Base-by-base conservation (phyloP, 2,329 filamentous ascomycete genomes). In the Dendryphion nanum region DNA sequence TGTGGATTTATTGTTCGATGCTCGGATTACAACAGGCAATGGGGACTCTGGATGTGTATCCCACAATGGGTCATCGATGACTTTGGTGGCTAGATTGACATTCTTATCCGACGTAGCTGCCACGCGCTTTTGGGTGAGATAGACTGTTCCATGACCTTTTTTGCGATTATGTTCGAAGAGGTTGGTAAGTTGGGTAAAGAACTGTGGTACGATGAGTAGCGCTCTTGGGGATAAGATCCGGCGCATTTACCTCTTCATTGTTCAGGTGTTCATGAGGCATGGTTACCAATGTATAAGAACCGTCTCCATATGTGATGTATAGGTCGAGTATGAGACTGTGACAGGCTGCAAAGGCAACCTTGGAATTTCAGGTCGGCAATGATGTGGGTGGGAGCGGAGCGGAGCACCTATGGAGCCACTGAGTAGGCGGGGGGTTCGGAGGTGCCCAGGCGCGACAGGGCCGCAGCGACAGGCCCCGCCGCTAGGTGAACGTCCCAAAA, bases 21-120 rank as follows among this genome's bases (percentile, higher is more conserved):
- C 91, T 44, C 89, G 83, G 49, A 98, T 79, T 30, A 97, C 71
- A 42, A 97, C 71, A 6, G 89, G 84, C 12, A 85, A 70, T 5
- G 83, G 81, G 18, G 71, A 69, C 8, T 76, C 67, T 12, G 76
- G 76, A 42, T 76, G 67, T 2, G 83, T 73, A 50, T 88, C 83
- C 54, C 79, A 73, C 41, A 84, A 73, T 12, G 76, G 71, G 37
- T 78, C 72, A 28, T 74, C 71, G 41, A 69, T 68, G 32, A 67
- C 52, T 50, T 69, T 71, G 32, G 52, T 51, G 2, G 61, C 49
- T 4, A 59, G 52, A n/a, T 59, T 47, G 6, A 58, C 48, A 17
- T 51, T 48, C 18, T 74, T 43, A 16, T 69, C 55, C 5, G 71
- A 58, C 28, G 73, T 53, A 42, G 73, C 71, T 45, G 64, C 64